These are phyloP conservation scores for Botrytis paeoniae DNA, from an alignment of 2,329 filamentous ascomycete genomes.

Conservation along the genomic window DNA sequence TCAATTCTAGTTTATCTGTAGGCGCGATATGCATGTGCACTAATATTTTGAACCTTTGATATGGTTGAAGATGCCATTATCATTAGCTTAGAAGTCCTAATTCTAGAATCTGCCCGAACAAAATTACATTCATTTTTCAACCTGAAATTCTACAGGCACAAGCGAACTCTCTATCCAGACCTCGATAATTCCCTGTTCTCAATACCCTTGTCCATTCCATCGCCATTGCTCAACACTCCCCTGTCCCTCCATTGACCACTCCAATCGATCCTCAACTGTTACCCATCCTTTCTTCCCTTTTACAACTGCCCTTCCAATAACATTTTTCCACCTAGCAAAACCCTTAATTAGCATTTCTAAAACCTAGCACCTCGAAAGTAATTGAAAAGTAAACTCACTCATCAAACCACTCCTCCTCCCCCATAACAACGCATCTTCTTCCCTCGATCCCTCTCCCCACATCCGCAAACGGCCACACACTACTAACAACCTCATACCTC, in stretches of 20 bases:
- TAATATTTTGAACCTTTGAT: too few species aligned
- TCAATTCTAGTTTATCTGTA: too few species aligned
- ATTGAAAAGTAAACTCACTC: background rate
- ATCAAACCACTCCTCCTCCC: slow-evolving; percentile 55
- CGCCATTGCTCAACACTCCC: slow-evolving; percentile 19
- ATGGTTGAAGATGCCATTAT: background rate
- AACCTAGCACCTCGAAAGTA: background rate
- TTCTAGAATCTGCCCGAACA: background rate
- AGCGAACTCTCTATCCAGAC: background rate
- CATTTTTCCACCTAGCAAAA: slow-evolving; percentile 46
- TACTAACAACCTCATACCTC: slow-evolving; percentile 54
- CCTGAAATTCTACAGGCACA: background rate
- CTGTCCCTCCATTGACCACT: slow-evolving; percentile 35
- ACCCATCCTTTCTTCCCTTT: slow-evolving; percentile 32
- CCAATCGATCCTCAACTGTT: slow-evolving; percentile 36
- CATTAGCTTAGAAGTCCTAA: background rate
- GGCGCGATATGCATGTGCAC: background rate
- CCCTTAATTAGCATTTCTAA: slow-evolving; percentile 12
- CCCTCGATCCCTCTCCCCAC: slow-evolving; percentile 44
- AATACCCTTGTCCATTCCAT: background rate
- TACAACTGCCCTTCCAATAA: slow-evolving; percentile 42
- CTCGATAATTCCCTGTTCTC: background rate
- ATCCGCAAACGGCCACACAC: slow-evolving; percentile 57
- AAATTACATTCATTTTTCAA: background rate
- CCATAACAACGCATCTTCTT: slow-evolving; percentile 48